Percentiles rank a stretch among this genome's conserved stretches.
phyloP scores from a whole-genome alignment of 2,329 filamentous ascomycete genomes.

The Emmonsiellopsis sp. region DNA sequence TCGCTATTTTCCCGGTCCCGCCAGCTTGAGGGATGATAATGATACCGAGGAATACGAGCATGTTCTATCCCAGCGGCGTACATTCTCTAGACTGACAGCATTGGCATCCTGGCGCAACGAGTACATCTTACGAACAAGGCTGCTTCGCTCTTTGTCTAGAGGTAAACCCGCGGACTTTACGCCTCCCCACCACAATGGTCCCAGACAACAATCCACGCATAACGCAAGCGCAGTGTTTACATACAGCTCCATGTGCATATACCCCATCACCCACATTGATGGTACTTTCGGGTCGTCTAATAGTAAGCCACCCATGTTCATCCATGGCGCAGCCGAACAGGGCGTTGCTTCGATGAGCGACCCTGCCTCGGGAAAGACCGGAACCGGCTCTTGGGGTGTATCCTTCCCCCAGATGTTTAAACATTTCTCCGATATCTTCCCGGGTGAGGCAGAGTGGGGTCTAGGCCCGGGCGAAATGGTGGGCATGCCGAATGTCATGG shows the following conservation, averaged over 20 bases:
- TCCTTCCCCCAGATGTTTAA: slow-evolving; percentile 64
- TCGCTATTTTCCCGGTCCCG: slow-evolving; percentile 75
- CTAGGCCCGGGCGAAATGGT: slow-evolving; percentile 65
- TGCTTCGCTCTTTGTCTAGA: slow-evolving; percentile 69
- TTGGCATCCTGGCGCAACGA: slow-evolving; percentile 93
- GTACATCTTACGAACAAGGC: slow-evolving; percentile 77
- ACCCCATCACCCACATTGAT: slow-evolving; percentile 69
- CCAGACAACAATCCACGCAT: slow-evolving; percentile 48
- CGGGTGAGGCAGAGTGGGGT: slow-evolving; percentile 66
- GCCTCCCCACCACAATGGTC: slow-evolving; percentile 42
- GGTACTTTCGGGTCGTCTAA: slow-evolving; percentile 61
- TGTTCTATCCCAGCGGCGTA: slow-evolving; percentile 62
- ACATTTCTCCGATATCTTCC: slow-evolving; percentile 69
- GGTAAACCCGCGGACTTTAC: slow-evolving; percentile 61
- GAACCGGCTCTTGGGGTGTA: slow-evolving; percentile 68
- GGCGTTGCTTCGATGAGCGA: slow-evolving; percentile 75
- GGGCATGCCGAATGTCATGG: slow-evolving; percentile 76
- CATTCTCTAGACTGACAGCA: slow-evolving; percentile 72
- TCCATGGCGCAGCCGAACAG: slow-evolving; percentile 73
- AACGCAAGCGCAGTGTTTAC: slow-evolving; percentile 66
- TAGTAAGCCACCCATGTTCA: slow-evolving; percentile 66
- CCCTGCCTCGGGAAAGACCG: slow-evolving; percentile 56
- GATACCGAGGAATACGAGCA: slow-evolving; percentile 42
- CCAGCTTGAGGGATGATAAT: slow-evolving; percentile 39
- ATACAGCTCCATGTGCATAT: slow-evolving; percentile 75